A percentile compares a stretch with the other conserved stretches of the same genome.
These are phyloP conservation scores for Globomyces pollinis-pini DNA, from an alignment of 192 early-diverging fungal genomes.

Conservation along the genomic window DNA sequence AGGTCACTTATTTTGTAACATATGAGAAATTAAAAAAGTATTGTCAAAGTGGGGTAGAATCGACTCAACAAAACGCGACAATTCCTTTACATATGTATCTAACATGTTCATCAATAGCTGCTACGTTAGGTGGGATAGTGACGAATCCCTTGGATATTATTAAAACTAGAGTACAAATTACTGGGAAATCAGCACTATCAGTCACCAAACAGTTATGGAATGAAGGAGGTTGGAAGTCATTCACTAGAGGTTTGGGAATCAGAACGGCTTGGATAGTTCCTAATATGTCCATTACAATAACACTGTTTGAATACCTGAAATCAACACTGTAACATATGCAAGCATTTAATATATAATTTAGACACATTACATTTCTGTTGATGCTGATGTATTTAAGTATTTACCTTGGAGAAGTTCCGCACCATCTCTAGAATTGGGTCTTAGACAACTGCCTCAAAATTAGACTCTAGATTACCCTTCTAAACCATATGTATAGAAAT, in stretches of 20 bases:
- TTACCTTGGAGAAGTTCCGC: too few species aligned
- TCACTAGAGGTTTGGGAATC: constrained; percentile 60
- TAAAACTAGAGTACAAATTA: constrained; percentile 73
- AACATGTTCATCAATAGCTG: constrained; percentile 50
- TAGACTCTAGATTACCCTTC: too few species aligned
- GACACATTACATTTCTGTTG: too few species aligned
- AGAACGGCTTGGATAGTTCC: constrained; percentile 64
- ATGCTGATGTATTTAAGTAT: too few species aligned
- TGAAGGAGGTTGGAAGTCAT: constrained; percentile 52
- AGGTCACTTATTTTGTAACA: constrained; percentile 49
- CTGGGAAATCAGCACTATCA: background rate
- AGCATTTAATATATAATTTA: too few species aligned
- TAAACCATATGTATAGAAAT: too few species aligned
- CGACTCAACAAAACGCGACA: background rate
- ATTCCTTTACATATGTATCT: constrained; percentile 37
- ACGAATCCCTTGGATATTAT: constrained; percentile 69
- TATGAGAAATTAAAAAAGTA: constrained; percentile 54
- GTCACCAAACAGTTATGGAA: constrained; percentile 9
- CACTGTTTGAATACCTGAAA: constrained; percentile 65
- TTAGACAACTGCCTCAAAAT: too few species aligned
- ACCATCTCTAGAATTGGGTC: too few species aligned
- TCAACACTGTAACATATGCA: too few species aligned
- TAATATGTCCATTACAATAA: constrained; percentile 62
- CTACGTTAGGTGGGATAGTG: constrained; percentile 47
- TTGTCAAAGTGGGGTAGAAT: constrained; percentile 5